Conservation (phyloP, 805 yeast genomes). For the Starmerella sp. region DNA sequence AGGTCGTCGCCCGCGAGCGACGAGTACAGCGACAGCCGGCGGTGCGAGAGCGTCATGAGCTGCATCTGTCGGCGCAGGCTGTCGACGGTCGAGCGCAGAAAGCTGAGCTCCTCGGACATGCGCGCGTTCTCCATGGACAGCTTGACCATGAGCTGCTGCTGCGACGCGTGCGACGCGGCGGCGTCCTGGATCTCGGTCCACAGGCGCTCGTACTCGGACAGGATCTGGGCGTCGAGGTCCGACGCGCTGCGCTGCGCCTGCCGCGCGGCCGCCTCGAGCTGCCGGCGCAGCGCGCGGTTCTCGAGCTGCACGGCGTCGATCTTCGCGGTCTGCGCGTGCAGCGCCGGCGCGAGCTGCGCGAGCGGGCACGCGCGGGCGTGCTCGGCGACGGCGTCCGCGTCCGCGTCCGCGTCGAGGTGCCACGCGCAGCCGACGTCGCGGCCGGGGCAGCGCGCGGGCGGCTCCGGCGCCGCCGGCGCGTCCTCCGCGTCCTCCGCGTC, state of each 20-base stretch:
- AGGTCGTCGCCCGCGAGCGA: background rate
- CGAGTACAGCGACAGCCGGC: slow-evolving; percentile 10
- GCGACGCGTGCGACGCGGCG: slow-evolving; percentile 26
- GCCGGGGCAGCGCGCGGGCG: slow-evolving; percentile 22
- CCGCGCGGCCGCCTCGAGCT: slow-evolving; percentile 20
- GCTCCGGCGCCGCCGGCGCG: background rate
- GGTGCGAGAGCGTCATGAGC: slow-evolving; percentile 20
- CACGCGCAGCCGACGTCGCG: slow-evolving; percentile 24
- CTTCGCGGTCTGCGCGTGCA: slow-evolving; percentile 24
- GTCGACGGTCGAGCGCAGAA: slow-evolving; percentile 26
- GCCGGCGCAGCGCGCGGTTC: slow-evolving; percentile 26
- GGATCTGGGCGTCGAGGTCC: slow-evolving; percentile 24
- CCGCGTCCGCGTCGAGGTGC: background rate
- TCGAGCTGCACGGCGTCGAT: slow-evolving; percentile 27
- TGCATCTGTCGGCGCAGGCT: slow-evolving; percentile 31
- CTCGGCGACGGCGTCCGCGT: background rate
- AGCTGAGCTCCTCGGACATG: slow-evolving; percentile 27
- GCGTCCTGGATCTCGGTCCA: slow-evolving; percentile 28
- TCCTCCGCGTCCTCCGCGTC: background rate
- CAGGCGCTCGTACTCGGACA: slow-evolving; percentile 29
- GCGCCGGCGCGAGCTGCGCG: slow-evolving; percentile 23
- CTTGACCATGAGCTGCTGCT: slow-evolving; percentile 27
- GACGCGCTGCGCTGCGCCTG: slow-evolving; percentile 19
- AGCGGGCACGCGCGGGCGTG: slow-evolving; percentile 25
- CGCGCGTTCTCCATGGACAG: slow-evolving; percentile 29